phyloP scores from a whole-genome alignment of 805 yeast species.

The Saccharomycopsis guyanensis region DNA sequence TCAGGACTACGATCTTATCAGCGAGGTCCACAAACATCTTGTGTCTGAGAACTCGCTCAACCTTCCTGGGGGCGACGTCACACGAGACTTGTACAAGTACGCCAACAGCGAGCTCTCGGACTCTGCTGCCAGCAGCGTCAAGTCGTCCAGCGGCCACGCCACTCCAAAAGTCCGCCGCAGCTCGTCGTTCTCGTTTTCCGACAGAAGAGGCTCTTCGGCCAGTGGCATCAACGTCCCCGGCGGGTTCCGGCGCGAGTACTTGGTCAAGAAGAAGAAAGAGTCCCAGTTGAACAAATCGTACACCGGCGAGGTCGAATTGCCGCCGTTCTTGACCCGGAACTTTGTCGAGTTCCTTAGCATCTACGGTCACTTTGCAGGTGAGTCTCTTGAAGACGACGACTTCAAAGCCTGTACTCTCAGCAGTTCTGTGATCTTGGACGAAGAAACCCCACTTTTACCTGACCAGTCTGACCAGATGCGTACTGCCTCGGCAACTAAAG shows the following conservation, averaged over 20 bases:
- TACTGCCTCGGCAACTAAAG: constrained; percentile 66
- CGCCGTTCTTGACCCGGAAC: constrained; percentile 56
- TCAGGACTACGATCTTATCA: constrained; percentile 17
- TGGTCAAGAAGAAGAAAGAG: constrained; percentile 33
- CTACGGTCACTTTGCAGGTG: constrained; percentile 86
- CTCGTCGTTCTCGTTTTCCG: constrained; percentile 21
- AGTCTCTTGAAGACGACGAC: constrained; percentile 65
- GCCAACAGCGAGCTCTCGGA: constrained; percentile 9
- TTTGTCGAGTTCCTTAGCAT: constrained; percentile 70
- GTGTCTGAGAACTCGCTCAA: constrained; percentile 21
- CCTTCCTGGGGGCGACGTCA: constrained; percentile 31
- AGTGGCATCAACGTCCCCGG: constrained; percentile 72
- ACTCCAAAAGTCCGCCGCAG: constrained; percentile 14
- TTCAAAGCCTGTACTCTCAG: constrained; percentile 37
- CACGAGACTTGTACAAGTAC: constrained; percentile 30
- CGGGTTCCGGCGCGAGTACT: constrained; percentile 69
- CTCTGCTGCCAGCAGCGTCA: neutral
- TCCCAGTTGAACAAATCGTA: constrained; percentile 16
- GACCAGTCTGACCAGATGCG: constrained; percentile 24
- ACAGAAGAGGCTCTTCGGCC: constrained; percentile 56
- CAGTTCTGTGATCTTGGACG: constrained; percentile 28
- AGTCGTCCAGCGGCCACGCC: constrained; percentile 1
- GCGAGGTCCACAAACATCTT: constrained; percentile 21
- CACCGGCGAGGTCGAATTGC: constrained; percentile 1
- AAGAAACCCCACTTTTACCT: constrained; percentile 25